Evolutionary conservation across 805 yeast species (phyloP).

Genomic region (Metschnikowia continentalis): DNA sequence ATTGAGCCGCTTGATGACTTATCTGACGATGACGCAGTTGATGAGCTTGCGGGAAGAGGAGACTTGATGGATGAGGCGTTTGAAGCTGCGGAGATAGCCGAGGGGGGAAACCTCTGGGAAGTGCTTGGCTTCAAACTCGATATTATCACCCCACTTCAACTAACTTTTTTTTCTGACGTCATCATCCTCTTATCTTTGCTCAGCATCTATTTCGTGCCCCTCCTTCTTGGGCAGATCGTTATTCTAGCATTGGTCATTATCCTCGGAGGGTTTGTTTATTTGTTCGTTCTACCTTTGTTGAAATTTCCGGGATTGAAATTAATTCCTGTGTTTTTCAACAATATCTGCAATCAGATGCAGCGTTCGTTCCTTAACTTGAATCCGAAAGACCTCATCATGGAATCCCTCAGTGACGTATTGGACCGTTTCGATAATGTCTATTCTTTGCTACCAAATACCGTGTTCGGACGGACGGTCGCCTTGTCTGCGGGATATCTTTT

Average conservation of each 20-base stretch:
- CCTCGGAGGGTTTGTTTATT: constrained; percentile 1
- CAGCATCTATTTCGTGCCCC: constrained; percentile 45
- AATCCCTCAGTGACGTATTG: constrained; percentile 7
- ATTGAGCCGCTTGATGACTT: background rate
- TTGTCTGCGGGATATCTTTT: constrained; percentile 32
- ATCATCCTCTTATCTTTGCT: constrained; percentile 36
- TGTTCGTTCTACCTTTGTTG: background rate
- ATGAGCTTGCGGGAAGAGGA: constrained; percentile 14
- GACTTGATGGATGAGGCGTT: constrained; percentile 15
- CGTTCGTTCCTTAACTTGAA: background rate
- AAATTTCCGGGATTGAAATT: background rate
- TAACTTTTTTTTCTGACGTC: constrained; percentile 30
- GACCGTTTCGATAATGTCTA: background rate
- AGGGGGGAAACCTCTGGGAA: constrained; percentile 28
- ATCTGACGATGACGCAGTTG: constrained; percentile 13
- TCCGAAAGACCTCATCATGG: background rate
- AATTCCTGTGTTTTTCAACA: background rate
- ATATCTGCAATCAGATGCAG: background rate
- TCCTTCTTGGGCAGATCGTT: constrained; percentile 36
- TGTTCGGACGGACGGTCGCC: constrained; percentile 35
- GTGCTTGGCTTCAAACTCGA: constrained; percentile 34
- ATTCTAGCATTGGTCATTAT: background rate
- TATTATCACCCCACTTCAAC: constrained; percentile 32
- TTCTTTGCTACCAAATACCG: constrained; percentile 22
- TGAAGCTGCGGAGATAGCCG: constrained; percentile 15